Conservation (phyloP, 352 stramenopile species). For the Globisporangium nunn region DNA sequence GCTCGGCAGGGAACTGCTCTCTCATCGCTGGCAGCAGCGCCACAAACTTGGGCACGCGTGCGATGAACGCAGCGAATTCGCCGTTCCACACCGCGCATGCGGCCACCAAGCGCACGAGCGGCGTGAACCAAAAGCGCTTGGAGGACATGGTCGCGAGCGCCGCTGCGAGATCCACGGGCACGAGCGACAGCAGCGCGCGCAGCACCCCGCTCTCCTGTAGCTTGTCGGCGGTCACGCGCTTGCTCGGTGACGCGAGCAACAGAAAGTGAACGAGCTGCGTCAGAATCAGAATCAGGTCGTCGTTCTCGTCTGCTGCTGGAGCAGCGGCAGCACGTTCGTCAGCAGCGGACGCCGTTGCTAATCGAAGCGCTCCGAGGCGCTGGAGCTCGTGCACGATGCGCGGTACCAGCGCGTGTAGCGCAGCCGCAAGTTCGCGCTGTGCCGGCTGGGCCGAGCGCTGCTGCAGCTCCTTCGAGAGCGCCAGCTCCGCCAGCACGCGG, state of each 20-base stretch:
- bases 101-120: conserved; percentile 38
- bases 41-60: conserved; percentile 31
- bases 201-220: conserved; percentile 43
- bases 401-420: conserved; percentile 33
- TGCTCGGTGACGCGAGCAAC: conserved; percentile 22
- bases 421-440: conserved; percentile 26
- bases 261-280: conserved; percentile 46
- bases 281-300: conserved; percentile 33
- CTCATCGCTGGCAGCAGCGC: conserved; percentile 21
- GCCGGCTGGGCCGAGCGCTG: conserved; percentile 18
- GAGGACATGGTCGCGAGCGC: not conserved
- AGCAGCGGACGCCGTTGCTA: not conserved
- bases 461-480: conserved; percentile 47
- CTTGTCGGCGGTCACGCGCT: conserved; percentile 19
- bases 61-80: conserved; percentile 32
- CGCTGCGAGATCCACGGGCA: conserved; percentile 14
- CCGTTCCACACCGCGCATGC: conserved; percentile 46
- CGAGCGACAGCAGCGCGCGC: conserved; percentile 29
- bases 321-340: not conserved
- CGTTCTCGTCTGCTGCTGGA: conserved; percentile 9
- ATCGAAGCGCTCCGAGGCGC: conserved; percentile 5
- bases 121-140: conserved; percentile 25
- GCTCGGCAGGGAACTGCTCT: conserved; percentile 23
- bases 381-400: conserved; percentile 33
- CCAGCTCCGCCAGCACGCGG: conserved; percentile 42